Base-by-base conservation (phyloP, 495 filamentous ascomycete species). In the Echria macrotheca region DNA sequence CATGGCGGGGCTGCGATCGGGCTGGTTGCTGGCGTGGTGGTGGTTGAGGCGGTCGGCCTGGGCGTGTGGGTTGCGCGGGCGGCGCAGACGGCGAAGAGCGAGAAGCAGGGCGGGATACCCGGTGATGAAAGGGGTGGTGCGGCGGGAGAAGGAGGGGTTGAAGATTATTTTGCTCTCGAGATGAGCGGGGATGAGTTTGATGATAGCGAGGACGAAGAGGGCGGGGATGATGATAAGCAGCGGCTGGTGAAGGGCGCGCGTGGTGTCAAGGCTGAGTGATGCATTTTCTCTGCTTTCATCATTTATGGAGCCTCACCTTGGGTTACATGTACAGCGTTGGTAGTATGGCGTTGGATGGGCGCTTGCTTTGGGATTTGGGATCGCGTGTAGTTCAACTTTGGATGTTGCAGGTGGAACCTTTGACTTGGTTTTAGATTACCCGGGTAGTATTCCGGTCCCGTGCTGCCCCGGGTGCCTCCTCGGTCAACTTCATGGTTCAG, bases 171-270 rank as follows among this genome's bases (percentile, higher is more conserved):
- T 47, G 53, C 53, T 7, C 33, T 64, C 26, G 57, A 55, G 1
- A 54, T 56, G 55, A 64, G 59, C 26, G 60, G 60, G 28, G 60
- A 63, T n/a, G 60, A 57, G 47, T 44, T 41, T 40, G 54, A 57
- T 23, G 51, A 41, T 10, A 39, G 19, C 12, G 37, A 39, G 8
- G 50, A 26, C 1, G 38, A 47, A 26, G 32, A 22, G 23, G 43
- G 32, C 15, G 18, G 23, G 40, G 31, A 38, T 23, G 46, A 38
- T 4, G 25, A 9, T 31, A 31, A 31, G 28, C 7, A 31, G 28
- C 28, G 28, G 12, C 28, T 31, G 28, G 12, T 12, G 12, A 31
- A 31, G 28, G 28, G 28, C 28, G 28, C n/a, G n/a, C n/a, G n/a
- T n/a, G n/a, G n/a, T n/a, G n/a, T n/a, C n/a, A n/a, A n/a, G n/a